phyloP scores from a whole-genome alignment of 192 early-diverging fungal species.

The Jimgerdemannia lactiflua region DNA sequence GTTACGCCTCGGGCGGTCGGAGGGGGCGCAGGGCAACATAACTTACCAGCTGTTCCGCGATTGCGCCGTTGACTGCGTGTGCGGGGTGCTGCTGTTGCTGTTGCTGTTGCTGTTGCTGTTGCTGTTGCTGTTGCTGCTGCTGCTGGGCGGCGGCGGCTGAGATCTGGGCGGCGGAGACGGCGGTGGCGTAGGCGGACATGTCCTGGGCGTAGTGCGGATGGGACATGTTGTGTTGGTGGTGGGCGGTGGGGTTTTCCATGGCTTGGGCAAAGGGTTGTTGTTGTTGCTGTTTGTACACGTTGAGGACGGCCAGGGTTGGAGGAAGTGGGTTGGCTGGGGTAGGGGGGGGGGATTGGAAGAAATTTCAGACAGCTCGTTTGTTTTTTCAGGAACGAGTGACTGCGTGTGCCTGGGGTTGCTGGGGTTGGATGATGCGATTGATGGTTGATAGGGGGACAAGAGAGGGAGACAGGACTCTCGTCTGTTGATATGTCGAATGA shows the following conservation, averaged over 20 bases:
- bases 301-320: neutral
- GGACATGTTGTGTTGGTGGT: neutral
- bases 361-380: too few relatives aligned
- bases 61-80: conserved; percentile 21
- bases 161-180: conserved; percentile 14
- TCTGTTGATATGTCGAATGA: too few relatives aligned
- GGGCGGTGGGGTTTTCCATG: neutral
- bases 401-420: too few relatives aligned
- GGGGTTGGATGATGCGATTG: too few relatives aligned
- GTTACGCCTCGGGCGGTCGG: too few relatives aligned
- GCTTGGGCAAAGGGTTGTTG: neutral
- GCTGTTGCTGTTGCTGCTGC: conserved; percentile 3
- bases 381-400: too few relatives aligned
- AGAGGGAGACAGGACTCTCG: too few relatives aligned
- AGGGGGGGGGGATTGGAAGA: too few relatives aligned
- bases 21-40: neutral
- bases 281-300: too few relatives aligned
- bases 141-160: neutral
- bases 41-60: conserved; percentile 15
- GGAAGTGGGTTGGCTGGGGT: neutral
- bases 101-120: conserved; percentile 1
- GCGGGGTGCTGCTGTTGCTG: conserved; percentile 31
- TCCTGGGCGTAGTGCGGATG: neutral
- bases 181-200: conserved; percentile 12
- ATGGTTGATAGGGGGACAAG: too few relatives aligned